Percentiles rank a stretch among this genome's conserved stretches.
phyloP scores from a whole-genome alignment of 768 basidiomycete genomes.

The Mycena polygramma region DNA sequence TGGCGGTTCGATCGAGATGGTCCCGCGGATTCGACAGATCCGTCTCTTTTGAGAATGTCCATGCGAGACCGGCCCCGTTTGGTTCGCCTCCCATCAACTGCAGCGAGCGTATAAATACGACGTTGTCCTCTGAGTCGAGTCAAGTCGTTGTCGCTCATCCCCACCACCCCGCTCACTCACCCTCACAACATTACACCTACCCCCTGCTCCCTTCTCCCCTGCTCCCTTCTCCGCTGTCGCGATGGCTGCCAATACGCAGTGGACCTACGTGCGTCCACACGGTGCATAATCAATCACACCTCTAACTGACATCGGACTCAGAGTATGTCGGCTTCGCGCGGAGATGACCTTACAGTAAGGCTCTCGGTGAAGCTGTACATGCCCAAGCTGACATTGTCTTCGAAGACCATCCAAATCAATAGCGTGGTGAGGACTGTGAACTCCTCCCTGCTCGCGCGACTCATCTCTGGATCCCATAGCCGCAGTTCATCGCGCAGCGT shows the following conservation, averaged over 20 bases:
- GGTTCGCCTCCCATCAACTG: no score
- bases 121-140: slow-evolving; percentile 1
- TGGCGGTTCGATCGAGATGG: no score
- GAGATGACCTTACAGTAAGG: not conserved
- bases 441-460: not conserved
- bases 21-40: no score
- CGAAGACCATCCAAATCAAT: not conserved
- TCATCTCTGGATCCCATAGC: not conserved
- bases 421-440: not conserved
- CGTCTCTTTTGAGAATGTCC: no score
- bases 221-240: no score
- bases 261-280: slow-evolving; percentile 12
- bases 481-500: not conserved
- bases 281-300: not conserved
- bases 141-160: not conserved
- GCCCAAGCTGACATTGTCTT: not conserved
- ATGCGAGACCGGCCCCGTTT: no score
- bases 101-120: no score
- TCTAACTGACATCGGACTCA: not conserved
- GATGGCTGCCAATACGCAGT: not conserved
- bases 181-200: not conserved
- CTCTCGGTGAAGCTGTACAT: no score
- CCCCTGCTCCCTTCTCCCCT: no score
- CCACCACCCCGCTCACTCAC: not conserved
- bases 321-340: not conserved